Evolutionary conservation across 768 basidiomycete species (phyloP).

Genomic region (Paxillus rubicundulus): DNA sequence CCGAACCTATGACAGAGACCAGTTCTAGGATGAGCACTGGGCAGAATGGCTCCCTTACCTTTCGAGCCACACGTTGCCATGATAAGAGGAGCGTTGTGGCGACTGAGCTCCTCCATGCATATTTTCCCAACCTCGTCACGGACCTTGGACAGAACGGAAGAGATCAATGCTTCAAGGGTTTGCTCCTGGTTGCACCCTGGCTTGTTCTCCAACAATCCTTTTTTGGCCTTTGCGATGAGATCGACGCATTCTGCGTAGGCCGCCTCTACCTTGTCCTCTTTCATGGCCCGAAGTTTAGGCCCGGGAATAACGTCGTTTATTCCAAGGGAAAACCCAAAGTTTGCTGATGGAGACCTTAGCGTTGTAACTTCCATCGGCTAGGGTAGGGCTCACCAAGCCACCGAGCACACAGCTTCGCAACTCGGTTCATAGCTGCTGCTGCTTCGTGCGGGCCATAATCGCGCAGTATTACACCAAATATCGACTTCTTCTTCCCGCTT

Average conservation of each 20-base stretch:
- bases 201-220: slow-evolving; percentile 90
- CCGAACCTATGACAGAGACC: slow-evolving; percentile 66
- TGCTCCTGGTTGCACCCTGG: slow-evolving; percentile 98
- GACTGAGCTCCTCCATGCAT: slow-evolving; percentile 97
- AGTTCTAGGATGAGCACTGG: neutral
- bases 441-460: slow-evolving; percentile 97
- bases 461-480: slow-evolving; percentile 95
- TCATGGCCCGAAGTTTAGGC: slow-evolving; percentile 71
- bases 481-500: slow-evolving; percentile 98
- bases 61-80: slow-evolving; percentile 99
- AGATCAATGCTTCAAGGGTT: slow-evolving; percentile 95
- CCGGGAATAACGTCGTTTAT: slow-evolving; percentile 99
- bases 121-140: slow-evolving; percentile 95
- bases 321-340: slow-evolving; percentile 95
- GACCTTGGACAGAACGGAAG: slow-evolving; percentile 89
- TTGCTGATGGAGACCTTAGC: slow-evolving; percentile 59
- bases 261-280: slow-evolving; percentile 80
- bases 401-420: slow-evolving; percentile 93
- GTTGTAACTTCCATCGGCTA: neutral
- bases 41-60: slow-evolving; percentile 47
- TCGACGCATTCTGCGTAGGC: slow-evolving; percentile 88
- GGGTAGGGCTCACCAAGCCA: slow-evolving; percentile 68
- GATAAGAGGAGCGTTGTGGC: slow-evolving; percentile 94
- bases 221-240: slow-evolving; percentile 86
- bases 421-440: slow-evolving; percentile 89